Base-by-base conservation (phyloP, 1,284 basidiomycete species). In the Fomes fomentarius region DNA sequence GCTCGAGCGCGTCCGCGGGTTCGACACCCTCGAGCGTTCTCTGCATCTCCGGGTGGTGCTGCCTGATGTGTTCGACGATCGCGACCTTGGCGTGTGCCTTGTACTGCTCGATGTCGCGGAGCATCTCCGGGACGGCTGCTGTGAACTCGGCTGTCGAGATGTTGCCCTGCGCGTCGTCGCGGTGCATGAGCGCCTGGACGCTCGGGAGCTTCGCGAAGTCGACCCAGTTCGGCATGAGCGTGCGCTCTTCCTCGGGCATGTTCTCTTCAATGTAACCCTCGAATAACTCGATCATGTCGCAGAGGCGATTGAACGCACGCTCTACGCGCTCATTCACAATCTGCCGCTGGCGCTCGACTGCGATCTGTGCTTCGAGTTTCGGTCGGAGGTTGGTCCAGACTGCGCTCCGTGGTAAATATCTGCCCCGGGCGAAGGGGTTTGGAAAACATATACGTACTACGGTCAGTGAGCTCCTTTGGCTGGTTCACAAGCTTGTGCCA, bases 311-410 rank as follows among this genome's bases (percentile, higher is more conserved):
- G 3, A 38, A 15, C 12, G 26, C 14, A 11, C 49, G 34, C 10
- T 34, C 22, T 2, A 48, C 12, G 21, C 26, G 40, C 1, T 43
- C 56, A 12, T n/a, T 43, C 14, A 33, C 26, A 11, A 25, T 17
- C 26, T 22, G 7, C 17, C 30, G 22, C 8, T 50, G 31, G 24
- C 33, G 42, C 17, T 46, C 47, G 28, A 47, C 2, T 30, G 42
- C 30, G 12, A 58, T 31, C 10, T 39, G 30, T 8, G 15, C 42
- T 26, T 54, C 49, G 25, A 58, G 56, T 25, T 51, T 58, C 9
- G 56, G 56, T 1, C 33, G 49, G 21, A 54, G 19, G 17, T 50
- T 54, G 6, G n/a, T 48, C 56, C 56, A 58, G 7, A 51, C 56
- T 58, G 22, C 14, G 5, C 2, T 7, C 11, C 14, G n/a, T n/a